Conservation (phyloP, 495 filamentous ascomycete genomes). For the Aspergillus taichungensis region DNA sequence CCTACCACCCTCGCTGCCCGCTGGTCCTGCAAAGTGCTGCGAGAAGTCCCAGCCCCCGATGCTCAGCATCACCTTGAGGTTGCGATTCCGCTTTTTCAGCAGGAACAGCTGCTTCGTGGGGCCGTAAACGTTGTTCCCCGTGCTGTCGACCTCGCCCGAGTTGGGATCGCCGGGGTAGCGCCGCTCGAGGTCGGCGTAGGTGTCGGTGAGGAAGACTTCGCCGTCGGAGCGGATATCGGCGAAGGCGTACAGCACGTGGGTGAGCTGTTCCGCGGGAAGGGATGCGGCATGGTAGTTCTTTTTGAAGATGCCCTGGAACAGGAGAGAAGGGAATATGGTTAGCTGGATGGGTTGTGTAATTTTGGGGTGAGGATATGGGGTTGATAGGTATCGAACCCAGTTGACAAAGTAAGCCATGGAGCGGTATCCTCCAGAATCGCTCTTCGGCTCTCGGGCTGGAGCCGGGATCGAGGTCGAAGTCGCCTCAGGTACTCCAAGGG, state of each 20-base stretch:
- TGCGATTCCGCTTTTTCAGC: conserved; percentile 68
- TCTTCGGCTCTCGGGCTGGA: background rate
- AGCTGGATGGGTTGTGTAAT: too few species aligned
- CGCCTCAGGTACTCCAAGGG: too few species aligned
- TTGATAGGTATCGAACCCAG: conserved; percentile 38
- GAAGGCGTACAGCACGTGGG: conserved; percentile 82
- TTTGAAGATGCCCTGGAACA: background rate
- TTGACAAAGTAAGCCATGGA: conserved; percentile 82
- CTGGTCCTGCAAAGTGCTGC: conserved; percentile 57
- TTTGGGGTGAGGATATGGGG: too few species aligned
- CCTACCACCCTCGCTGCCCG: conserved; percentile 48
- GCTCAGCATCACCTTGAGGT: conserved; percentile 61
- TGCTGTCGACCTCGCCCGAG: conserved; percentile 48
- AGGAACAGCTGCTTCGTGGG: conserved; percentile 81
- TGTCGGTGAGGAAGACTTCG: conserved; percentile 70
- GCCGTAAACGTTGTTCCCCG: conserved; percentile 66
- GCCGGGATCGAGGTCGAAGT: too few species aligned
- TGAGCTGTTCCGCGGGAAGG: conserved; percentile 65
- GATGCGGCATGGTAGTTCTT: conserved; percentile 61
- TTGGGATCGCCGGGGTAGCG: conserved; percentile 67
- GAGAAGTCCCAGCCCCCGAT: conserved; percentile 75
- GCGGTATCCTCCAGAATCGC: conserved; percentile 39
- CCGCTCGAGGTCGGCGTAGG: conserved; percentile 67
- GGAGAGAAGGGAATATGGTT: too few species aligned
- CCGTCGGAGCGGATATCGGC: conserved; percentile 59